Percentiles rank a stretch among this genome's conserved stretches.
These are phyloP conservation scores for Pichia manshurica DNA, from an alignment of 805 yeast species.

Conservation along the genomic window DNA sequence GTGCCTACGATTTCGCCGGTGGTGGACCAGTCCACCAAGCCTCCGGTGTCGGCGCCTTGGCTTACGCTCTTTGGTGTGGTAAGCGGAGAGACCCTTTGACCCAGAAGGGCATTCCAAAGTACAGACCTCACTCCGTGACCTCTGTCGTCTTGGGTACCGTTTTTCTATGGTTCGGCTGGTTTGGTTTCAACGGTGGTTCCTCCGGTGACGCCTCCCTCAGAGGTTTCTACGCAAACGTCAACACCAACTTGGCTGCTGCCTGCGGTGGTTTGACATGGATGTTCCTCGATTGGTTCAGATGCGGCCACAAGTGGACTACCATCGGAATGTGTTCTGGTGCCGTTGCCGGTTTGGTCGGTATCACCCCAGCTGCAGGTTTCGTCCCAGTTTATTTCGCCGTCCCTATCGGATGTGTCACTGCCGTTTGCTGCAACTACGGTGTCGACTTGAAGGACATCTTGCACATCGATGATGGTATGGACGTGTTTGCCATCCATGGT, in stretches of 20 bases:
- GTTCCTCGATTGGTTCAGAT: constrained; percentile 81
- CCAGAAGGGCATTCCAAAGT: constrained; percentile 68
- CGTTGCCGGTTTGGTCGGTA: constrained; percentile 88
- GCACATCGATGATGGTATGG: constrained; percentile 89
- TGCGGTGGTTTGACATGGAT: constrained; percentile 93
- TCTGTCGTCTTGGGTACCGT: constrained; percentile 89
- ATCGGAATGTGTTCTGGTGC: constrained; percentile 94
- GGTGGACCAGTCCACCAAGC: constrained; percentile 97
- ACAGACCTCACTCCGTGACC: constrained; percentile 90
- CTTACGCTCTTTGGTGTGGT: constrained; percentile 88
- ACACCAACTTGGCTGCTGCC: constrained; percentile 92
- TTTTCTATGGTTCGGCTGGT: constrained; percentile 98
- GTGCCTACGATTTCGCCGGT: constrained; percentile 94
- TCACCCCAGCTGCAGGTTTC: constrained; percentile 95
- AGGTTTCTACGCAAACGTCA: constrained; percentile 89
- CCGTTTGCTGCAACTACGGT: constrained; percentile 74
- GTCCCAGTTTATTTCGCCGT: constrained; percentile 90
- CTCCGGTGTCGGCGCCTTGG: constrained; percentile 91
- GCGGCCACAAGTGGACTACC: constrained; percentile 86
- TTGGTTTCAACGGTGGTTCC: constrained; percentile 98
- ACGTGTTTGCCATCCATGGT: constrained; percentile 90
- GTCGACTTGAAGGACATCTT: constrained; percentile 70
- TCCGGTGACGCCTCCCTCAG: constrained; percentile 90
- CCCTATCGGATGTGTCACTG: constrained; percentile 76
- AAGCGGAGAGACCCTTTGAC: constrained; percentile 82